Percentiles rank a stretch among this genome's conserved stretches.
Evolutionary conservation across 2,329 filamentous ascomycete genomes (phyloP).

Genomic region (Hymenoscyphus salicellus): DNA sequence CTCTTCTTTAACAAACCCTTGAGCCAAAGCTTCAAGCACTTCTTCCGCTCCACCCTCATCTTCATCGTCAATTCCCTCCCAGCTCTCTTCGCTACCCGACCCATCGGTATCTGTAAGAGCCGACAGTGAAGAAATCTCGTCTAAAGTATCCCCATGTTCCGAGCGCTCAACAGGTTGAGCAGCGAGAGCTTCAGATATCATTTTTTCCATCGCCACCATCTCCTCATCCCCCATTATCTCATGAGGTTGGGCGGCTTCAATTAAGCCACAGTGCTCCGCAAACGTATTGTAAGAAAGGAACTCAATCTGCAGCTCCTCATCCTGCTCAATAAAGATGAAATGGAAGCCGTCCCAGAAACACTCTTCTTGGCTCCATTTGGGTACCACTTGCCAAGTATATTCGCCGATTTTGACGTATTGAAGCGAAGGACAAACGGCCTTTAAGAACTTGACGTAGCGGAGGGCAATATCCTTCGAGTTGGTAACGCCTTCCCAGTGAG

Average conservation of each 20-base stretch:
- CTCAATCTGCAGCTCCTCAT: neutral
- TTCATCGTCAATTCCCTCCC: no score
- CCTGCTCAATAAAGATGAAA: neutral
- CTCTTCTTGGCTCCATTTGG: neutral
- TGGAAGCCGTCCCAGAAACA: neutral
- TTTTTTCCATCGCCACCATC: neutral
- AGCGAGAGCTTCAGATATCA: neutral
- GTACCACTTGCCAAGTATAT: slow-evolving; percentile 14
- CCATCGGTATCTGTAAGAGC: no score
- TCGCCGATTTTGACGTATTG: slow-evolving; percentile 14
- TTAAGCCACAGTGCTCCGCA: neutral
- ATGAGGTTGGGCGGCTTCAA: neutral
- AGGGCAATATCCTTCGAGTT: slow-evolving; percentile 11
- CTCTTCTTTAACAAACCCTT: no score
- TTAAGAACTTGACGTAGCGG: slow-evolving; percentile 15
- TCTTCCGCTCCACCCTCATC: no score
- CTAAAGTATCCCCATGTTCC: no score
- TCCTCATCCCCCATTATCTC: neutral
- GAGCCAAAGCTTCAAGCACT: no score
- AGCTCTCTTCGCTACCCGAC: no score
- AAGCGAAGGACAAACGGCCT: slow-evolving; percentile 15
- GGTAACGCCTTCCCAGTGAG: slow-evolving; percentile 9
- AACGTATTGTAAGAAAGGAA: neutral
- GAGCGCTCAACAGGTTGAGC: neutral
- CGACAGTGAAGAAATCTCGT: no score